A percentile compares a stretch with the other conserved stretches of the same genome.
These are phyloP conservation scores for Neurospora sp. DNA, from an alignment of 2,329 filamentous ascomycete species.

Conservation along the genomic window DNA sequence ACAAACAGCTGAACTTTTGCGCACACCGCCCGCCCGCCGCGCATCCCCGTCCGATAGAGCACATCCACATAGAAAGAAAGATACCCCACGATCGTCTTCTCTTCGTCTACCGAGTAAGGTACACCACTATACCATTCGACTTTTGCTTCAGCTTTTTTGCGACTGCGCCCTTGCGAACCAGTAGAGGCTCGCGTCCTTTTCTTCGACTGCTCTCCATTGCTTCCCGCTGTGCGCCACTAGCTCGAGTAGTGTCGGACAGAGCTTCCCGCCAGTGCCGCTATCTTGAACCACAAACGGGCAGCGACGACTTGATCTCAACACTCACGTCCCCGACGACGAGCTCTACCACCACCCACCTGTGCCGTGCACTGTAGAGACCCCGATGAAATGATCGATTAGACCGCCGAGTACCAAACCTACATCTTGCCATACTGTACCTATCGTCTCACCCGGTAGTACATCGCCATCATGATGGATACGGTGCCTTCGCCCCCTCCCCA, in stretches of 20 bases:
- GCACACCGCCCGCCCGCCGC: not conserved
- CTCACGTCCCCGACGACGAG: not conserved
- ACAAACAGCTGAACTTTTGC: not conserved
- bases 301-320: not conserved
- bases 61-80: not conserved
- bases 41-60: not conserved
- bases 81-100: not conserved
- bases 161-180: not conserved
- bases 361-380: not conserved
- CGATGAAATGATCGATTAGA: not conserved
- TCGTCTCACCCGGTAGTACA: not conserved
- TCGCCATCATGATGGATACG: conserved; percentile 36
- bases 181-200: not conserved
- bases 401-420: not conserved
- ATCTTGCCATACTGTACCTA: not conserved
- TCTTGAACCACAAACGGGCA: not conserved
- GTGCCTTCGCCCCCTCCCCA: conserved; percentile 29
- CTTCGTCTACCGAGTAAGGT: not conserved
- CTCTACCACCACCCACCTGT: not conserved
- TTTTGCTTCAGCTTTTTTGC: not conserved
- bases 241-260: not conserved
- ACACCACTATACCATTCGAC: not conserved
- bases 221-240: not conserved
- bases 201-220: not conserved
- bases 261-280: not conserved